Evolutionary conservation across 2,329 filamentous ascomycete species (phyloP).

Genomic region (Pseudohalonectria lignicola): DNA sequence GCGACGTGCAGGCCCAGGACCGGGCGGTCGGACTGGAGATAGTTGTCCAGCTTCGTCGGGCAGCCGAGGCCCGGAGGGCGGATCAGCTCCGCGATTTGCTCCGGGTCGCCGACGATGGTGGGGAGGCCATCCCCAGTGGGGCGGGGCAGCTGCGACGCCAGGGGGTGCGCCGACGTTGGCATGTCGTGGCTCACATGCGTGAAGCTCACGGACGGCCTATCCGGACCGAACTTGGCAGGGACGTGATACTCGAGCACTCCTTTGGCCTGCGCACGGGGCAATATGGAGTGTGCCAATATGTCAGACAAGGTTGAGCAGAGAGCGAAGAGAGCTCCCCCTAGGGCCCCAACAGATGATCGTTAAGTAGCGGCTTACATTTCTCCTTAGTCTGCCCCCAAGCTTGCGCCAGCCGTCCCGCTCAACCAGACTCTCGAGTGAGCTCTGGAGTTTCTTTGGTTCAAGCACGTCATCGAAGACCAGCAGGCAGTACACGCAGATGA

Average conservation of each 20-base stretch:
- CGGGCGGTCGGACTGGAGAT: constrained; percentile 23
- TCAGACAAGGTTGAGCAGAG: background rate
- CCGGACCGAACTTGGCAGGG: constrained; percentile 20
- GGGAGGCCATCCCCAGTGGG: constrained; percentile 9
- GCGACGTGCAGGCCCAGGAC: constrained; percentile 30
- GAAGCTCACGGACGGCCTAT: constrained; percentile 23
- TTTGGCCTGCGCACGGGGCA: background rate
- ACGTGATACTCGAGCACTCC: constrained; percentile 18
- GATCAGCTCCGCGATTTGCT: constrained; percentile 13
- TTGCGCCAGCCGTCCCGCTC: constrained; percentile 32
- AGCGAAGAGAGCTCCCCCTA: no score
- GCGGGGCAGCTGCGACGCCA: constrained; percentile 20
- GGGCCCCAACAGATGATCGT: no score
- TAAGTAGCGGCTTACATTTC: constrained; percentile 16
- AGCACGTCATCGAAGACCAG: constrained; percentile 34
- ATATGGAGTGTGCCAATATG: no score
- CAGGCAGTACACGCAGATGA: constrained; percentile 18
- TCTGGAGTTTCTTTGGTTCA: constrained; percentile 24
- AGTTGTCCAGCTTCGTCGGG: constrained; percentile 18
- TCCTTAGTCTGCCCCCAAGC: constrained; percentile 30
- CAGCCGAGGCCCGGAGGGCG: constrained; percentile 5
- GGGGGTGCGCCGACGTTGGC: constrained; percentile 19
- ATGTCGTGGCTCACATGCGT: constrained; percentile 20
- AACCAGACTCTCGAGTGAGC: constrained; percentile 23
- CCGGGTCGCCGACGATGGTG: constrained; percentile 14